Evolutionary conservation across 305 asterid species (phyloP).

Genomic region (Stenogyne calaminthoides): DNA sequence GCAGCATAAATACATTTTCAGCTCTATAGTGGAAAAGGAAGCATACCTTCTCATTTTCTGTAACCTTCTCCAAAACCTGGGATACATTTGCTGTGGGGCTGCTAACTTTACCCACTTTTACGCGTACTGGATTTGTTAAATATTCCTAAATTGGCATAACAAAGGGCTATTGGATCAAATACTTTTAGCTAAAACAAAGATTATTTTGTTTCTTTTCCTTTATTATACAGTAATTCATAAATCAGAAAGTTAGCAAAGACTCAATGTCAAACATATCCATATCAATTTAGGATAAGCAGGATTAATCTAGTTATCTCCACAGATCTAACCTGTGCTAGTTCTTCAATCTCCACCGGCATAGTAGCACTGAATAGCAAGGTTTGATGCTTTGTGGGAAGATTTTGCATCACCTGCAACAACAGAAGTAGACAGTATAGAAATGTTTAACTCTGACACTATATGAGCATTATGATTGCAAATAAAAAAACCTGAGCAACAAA

Average conservation of each 20-base stretch:
- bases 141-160: constrained; percentile 56
- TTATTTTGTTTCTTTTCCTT: neutral
- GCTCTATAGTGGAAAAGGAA: constrained; percentile 23
- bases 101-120: constrained; percentile 92
- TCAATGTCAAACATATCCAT: constrained; percentile 20
- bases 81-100: constrained; percentile 89
- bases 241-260: neutral
- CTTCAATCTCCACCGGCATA: constrained; percentile 95
- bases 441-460: constrained; percentile 16
- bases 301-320: constrained; percentile 22
- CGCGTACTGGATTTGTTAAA: constrained; percentile 76
- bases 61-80: constrained; percentile 79
- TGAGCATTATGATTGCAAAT: neutral
- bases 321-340: constrained; percentile 71
- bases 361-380: constrained; percentile 91
- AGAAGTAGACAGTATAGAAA: constrained; percentile 25
- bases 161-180: constrained; percentile 1
- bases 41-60: constrained; percentile 84
- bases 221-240: neutral
- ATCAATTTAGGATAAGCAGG: constrained; percentile 17
- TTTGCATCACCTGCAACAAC: constrained; percentile 74
- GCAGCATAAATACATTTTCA: constrained; percentile 17
- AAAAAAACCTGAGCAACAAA: neutral
- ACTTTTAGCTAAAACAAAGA: constrained; percentile 3
- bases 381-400: constrained; percentile 80